Percentiles rank a stretch among this genome's conserved stretches.
These are phyloP conservation scores for Fimicolochytrium jonesii DNA, from an alignment of 192 early-diverging fungal species.

Conservation along the genomic window DNA sequence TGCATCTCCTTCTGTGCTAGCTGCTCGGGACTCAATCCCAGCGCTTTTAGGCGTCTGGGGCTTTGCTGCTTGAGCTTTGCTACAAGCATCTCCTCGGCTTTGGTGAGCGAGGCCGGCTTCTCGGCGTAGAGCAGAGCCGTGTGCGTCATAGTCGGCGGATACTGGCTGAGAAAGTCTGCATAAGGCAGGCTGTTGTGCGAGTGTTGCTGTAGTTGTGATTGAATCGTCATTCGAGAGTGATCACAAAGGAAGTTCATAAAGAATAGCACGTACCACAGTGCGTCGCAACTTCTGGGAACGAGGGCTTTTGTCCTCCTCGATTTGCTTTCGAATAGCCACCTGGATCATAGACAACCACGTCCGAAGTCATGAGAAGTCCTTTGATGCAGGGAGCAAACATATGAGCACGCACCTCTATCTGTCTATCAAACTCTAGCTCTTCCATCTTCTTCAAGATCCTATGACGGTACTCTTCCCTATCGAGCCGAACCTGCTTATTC, in stretches of 20 bases:
- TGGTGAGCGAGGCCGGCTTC: constrained; percentile 32
- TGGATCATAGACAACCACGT: constrained; percentile 2
- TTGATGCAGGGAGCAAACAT: neutral
- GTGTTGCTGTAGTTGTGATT: neutral
- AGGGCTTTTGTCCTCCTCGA: constrained; percentile 11
- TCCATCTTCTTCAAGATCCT: constrained; percentile 30
- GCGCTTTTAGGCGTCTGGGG: constrained; percentile 30
- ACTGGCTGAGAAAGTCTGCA: constrained; percentile 40
- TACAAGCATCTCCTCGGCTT: constrained; percentile 30
- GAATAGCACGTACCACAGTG: constrained; percentile 12
- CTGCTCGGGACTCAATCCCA: constrained; percentile 28
- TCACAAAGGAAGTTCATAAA: too few species aligned
- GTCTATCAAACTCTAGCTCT: constrained; percentile 46
- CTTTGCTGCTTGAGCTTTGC: constrained; percentile 21
- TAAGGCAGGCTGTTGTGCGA: constrained; percentile 6
- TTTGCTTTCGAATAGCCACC: constrained; percentile 27
- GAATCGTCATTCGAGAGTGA: neutral
- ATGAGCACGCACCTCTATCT: constrained; percentile 42
- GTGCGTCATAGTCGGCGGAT: constrained; percentile 49
- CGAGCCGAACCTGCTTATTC: constrained; percentile 47
- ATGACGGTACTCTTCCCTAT: constrained; percentile 38
- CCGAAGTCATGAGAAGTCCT: neutral
- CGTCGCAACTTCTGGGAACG: constrained; percentile 22
- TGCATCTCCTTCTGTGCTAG: constrained; percentile 1
- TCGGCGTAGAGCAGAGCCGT: constrained; percentile 50